Evolutionary conservation across 208 protist species (phyloP).

Genomic region (Acanthamoeba quina): DNA sequence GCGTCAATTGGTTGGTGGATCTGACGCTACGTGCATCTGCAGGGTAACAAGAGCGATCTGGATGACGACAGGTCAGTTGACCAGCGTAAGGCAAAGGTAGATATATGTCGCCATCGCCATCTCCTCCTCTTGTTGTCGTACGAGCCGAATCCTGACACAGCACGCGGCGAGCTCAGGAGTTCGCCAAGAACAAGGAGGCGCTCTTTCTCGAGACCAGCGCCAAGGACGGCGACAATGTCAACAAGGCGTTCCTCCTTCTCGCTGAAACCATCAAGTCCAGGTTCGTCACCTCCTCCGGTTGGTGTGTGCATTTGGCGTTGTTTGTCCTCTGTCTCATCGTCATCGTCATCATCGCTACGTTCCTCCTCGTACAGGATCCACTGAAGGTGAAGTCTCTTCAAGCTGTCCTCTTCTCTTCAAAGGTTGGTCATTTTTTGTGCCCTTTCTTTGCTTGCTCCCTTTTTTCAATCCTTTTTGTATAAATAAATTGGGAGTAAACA

Average conservation of each 20-base stretch:
- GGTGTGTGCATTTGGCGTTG: neutral
- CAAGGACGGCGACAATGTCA: slow-evolving; percentile 69
- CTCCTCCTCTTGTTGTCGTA: neutral
- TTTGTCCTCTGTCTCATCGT: neutral
- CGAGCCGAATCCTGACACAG: neutral
- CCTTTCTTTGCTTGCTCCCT: too few relatives aligned
- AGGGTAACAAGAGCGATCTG: slow-evolving; percentile 36
- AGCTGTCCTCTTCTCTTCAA: too few relatives aligned
- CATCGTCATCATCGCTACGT: neutral
- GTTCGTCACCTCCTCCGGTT: neutral
- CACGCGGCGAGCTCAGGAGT: neutral
- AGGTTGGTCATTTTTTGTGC: too few relatives aligned
- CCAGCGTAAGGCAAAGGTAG: slow-evolving; percentile 14
- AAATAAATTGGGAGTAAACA: neutral
- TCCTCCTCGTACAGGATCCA: slow-evolving; percentile 2
- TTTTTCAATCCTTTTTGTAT: neutral
- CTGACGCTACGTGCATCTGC: neutral
- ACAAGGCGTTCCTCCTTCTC: slow-evolving; percentile 60
- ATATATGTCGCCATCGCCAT: neutral
- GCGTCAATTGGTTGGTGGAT: neutral
- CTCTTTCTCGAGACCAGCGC: slow-evolving; percentile 72
- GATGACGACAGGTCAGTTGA: slow-evolving; percentile 22
- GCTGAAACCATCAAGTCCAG: slow-evolving; percentile 59
- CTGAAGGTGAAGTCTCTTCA: neutral
- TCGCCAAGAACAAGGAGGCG: slow-evolving; percentile 55